Evolutionary conservation across 164 flowering plant species (phyloP).

Genomic region (Umbilicus rupestris): DNA sequence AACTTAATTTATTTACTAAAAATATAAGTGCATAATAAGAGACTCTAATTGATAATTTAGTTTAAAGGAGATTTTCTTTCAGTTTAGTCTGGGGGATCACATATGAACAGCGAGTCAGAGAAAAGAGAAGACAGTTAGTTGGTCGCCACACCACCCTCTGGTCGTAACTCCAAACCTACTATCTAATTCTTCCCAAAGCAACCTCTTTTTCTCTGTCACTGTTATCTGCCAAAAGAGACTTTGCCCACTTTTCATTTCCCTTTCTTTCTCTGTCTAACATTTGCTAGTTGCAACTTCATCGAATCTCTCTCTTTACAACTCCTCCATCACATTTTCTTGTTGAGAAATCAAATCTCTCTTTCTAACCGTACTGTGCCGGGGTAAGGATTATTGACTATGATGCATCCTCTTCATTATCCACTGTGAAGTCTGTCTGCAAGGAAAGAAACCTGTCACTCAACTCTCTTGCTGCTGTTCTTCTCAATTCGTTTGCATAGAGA

Average conservation of each 20-base stretch:
- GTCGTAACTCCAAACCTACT: neutral
- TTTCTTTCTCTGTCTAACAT: neutral
- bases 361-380: neutral
- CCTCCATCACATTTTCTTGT: constrained; percentile 5
- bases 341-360: neutral
- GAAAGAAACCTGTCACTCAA: neutral
- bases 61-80: no score
- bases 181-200: neutral
- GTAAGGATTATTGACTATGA: neutral
- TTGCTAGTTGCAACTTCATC: neutral
- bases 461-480: neutral
- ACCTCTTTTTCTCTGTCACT: neutral
- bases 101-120: no score
- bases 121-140: constrained; percentile 5
- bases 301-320: neutral
- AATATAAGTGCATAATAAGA: no score
- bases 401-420: neutral
- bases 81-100: no score
- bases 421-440: neutral
- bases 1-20: no score
- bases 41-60: no score
- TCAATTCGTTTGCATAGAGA: neutral
- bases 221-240: neutral
- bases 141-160: neutral
- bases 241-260: neutral